These are phyloP conservation scores for Mortierella sp. DNA, from an alignment of 371 early-diverging fungal species.

Conservation along the genomic window DNA sequence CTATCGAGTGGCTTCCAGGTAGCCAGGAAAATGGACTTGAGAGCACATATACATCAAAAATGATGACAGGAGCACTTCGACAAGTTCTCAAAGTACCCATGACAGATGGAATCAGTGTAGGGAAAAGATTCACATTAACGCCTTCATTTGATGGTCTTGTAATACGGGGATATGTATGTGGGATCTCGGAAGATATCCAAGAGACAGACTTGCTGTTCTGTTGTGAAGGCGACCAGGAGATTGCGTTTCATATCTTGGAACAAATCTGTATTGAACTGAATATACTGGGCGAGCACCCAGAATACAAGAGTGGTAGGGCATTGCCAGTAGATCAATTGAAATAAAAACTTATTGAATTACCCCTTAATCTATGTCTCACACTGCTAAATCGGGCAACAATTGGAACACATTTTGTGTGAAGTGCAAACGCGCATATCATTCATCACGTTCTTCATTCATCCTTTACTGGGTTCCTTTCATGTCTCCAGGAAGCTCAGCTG, in stretches of 20 bases:
- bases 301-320: background rate
- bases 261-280: conserved; percentile 21
- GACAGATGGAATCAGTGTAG: conserved; percentile 27
- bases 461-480: conserved; percentile 12
- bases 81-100: conserved; percentile 33
- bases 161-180: conserved; percentile 15
- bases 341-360: background rate
- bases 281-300: conserved; percentile 11
- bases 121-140: conserved; percentile 18
- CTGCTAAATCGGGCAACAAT: no score
- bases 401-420: background rate
- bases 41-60: background rate
- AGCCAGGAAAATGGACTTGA: background rate
- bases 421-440: background rate
- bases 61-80: conserved; percentile 34
- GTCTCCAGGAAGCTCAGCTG: conserved; percentile 10
- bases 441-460: conserved; percentile 3
- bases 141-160: conserved; percentile 9
- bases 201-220: conserved; percentile 13
- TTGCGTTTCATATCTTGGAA: background rate
- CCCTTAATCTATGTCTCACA: background rate
- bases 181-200: conserved; percentile 18
- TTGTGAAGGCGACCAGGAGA: conserved; percentile 3
- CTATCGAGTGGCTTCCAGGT: conserved; percentile 20
- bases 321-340: background rate